Evolutionary conservation across 257 asterid genomes (phyloP).

Genomic region (Datura wrightii): DNA sequence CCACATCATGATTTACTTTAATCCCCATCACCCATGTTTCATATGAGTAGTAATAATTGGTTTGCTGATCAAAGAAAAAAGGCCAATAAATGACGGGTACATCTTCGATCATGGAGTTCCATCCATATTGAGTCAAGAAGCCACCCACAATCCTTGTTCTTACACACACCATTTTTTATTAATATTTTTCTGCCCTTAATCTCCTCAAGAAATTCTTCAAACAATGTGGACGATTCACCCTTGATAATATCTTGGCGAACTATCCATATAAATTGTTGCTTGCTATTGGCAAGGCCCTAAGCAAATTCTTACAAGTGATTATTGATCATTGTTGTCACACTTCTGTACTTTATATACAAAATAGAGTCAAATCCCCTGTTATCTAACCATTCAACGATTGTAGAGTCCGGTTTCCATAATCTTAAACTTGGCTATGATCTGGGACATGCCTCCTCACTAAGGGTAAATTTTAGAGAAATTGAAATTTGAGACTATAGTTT

Average conservation of each 20-base stretch:
- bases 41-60: constrained; percentile 54
- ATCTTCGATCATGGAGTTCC: constrained; percentile 61
- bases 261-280: constrained; percentile 60
- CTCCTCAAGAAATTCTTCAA: constrained; percentile 49
- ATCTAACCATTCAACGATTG: constrained; percentile 57
- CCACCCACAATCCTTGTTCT: constrained; percentile 54
- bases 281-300: constrained; percentile 58
- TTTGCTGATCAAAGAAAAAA: constrained; percentile 60
- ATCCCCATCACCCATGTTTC: constrained; percentile 56
- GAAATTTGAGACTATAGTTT: constrained; percentile 28
- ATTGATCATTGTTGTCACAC: constrained; percentile 55
- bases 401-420: constrained; percentile 49
- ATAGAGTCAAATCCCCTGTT: constrained; percentile 44
- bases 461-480: too few species aligned
- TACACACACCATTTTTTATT: constrained; percentile 58
- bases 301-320: constrained; percentile 59
- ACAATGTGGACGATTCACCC: constrained; percentile 39
- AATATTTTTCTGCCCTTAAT: constrained; percentile 49
- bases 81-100: constrained; percentile 67
- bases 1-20: constrained; percentile 54
- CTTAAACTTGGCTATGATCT: too few species aligned
- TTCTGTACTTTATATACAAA: constrained; percentile 61
- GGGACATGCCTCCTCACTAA: too few species aligned
- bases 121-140: constrained; percentile 59
- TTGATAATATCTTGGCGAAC: constrained; percentile 54